Evolutionary conservation across 139 green algal genomes (phyloP).

Genomic region (Chara braunii): DNA sequence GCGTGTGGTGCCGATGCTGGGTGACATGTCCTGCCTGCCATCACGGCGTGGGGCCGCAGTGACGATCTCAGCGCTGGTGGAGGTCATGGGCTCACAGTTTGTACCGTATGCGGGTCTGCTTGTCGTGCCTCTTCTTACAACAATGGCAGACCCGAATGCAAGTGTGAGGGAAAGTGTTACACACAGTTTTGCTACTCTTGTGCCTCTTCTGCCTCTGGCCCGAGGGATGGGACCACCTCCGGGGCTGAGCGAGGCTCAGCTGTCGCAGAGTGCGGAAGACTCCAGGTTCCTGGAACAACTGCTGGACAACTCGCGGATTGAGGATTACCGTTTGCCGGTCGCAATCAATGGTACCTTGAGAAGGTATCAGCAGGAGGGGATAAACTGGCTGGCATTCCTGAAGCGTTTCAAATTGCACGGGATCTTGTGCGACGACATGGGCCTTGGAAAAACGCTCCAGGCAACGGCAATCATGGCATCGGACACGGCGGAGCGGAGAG

Average conservation of each 20-base stretch:
- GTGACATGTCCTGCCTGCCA: slow-evolving; percentile 7
- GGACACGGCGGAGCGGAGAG: slow-evolving; percentile 11
- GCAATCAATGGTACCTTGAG: slow-evolving; percentile 42
- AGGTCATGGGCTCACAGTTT: slow-evolving; percentile 39
- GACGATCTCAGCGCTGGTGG: slow-evolving; percentile 21
- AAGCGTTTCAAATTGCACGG: slow-evolving; percentile 84
- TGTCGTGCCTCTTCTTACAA: slow-evolving; percentile 76
- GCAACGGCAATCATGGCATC: slow-evolving; percentile 60
- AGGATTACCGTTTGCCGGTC: slow-evolving; percentile 63
- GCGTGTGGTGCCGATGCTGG: slow-evolving; percentile 35
- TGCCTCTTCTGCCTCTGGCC: slow-evolving; percentile 79
- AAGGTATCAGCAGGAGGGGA: slow-evolving; percentile 87
- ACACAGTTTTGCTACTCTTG: slow-evolving; percentile 67
- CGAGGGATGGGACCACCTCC: slow-evolving; percentile 53
- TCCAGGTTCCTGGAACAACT: slow-evolving; percentile 76
- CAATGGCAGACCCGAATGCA: slow-evolving; percentile 70
- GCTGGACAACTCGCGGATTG: slow-evolving; percentile 68
- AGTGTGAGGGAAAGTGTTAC: slow-evolving; percentile 55
- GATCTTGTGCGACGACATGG: slow-evolving; percentile 93
- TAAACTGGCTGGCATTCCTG: slow-evolving; percentile 97
- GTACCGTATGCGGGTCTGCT: slow-evolving; percentile 68
- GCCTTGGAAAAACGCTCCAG: slow-evolving; percentile 71
- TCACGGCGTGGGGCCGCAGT: background rate
- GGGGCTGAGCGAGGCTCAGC: slow-evolving; percentile 50
- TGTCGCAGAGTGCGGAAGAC: slow-evolving; percentile 50